These are phyloP conservation scores for Parsonsia alboflavescens DNA, from an alignment of 257 asterid genomes.

Conservation along the genomic window DNA sequence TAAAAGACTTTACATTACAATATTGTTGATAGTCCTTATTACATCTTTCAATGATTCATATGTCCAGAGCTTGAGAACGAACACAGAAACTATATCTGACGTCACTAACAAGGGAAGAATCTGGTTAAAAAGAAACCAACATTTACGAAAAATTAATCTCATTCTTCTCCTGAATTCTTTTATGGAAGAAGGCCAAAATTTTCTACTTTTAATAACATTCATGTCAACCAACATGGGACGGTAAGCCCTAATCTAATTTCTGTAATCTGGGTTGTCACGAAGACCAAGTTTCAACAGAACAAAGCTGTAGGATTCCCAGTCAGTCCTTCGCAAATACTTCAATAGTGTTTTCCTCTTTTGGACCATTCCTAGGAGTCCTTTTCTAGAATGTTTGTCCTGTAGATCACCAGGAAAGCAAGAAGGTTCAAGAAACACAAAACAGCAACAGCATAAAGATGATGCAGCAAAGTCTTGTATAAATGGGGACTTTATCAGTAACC, in stretches of 20 bases:
- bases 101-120: too few species aligned
- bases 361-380: constrained; percentile 71
- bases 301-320: constrained; percentile 74
- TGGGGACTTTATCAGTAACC: neutral
- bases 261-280: constrained; percentile 59
- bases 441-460: neutral
- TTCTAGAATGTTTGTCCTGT: constrained; percentile 86
- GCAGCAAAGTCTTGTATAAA: neutral
- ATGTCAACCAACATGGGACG: neutral
- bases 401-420: constrained; percentile 3
- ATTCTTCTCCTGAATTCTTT: neutral
- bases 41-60: too few species aligned
- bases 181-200: neutral
- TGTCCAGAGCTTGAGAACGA: too few species aligned
- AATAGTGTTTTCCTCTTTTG: constrained; percentile 67
- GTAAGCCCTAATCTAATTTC: constrained; percentile 28
- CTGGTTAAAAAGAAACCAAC: too few species aligned
- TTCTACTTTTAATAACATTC: neutral
- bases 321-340: constrained; percentile 73
- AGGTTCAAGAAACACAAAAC: neutral
- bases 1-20: too few species aligned
- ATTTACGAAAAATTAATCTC: too few species aligned
- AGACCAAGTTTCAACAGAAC: constrained; percentile 75
- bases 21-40: too few species aligned
- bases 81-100: too few species aligned